Conservation (phyloP, 495 filamentous ascomycete genomes). For the Hypoxylon intermedium region DNA sequence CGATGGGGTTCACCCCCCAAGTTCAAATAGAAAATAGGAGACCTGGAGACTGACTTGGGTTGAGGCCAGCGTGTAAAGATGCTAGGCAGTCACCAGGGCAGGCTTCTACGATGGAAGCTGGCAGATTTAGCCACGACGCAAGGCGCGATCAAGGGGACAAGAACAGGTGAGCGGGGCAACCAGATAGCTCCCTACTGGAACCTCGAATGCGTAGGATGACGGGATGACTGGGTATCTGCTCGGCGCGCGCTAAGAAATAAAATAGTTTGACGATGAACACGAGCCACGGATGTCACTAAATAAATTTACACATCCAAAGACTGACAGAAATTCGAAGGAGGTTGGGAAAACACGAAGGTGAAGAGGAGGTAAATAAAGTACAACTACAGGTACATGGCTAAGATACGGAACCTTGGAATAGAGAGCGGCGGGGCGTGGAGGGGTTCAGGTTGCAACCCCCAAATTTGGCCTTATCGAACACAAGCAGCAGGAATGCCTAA, state of each 20-base stretch:
- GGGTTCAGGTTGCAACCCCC: constrained; percentile 29
- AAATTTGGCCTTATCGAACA: constrained; percentile 20
- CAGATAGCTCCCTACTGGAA: constrained; percentile 3
- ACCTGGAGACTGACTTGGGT: constrained; percentile 13
- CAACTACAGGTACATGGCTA: constrained; percentile 8
- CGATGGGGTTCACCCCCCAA: background rate
- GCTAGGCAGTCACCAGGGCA: constrained; percentile 23
- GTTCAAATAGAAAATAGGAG: background rate
- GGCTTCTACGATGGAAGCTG: constrained; percentile 13
- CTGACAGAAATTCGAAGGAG: constrained; percentile 15
- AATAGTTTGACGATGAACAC: constrained; percentile 1
- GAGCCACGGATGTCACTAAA: constrained; percentile 1
- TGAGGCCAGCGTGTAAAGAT: constrained; percentile 31
- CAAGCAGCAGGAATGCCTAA: constrained; percentile 22
- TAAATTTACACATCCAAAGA: constrained; percentile 7
- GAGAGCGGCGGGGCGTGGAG: constrained; percentile 31
- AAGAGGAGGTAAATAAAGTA: constrained; percentile 21
- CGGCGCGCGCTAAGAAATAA: constrained; percentile 5
- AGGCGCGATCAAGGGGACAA: constrained; percentile 23
- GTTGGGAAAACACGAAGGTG: constrained; percentile 15
- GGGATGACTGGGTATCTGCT: constrained; percentile 10
- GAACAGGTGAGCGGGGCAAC: constrained; percentile 30
- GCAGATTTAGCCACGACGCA: constrained; percentile 37
- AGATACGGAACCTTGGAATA: too few relatives aligned
- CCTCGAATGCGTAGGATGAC: background rate